Base-by-base conservation (phyloP, 116 monocot species). In the Posidonia oceanica region DNA sequence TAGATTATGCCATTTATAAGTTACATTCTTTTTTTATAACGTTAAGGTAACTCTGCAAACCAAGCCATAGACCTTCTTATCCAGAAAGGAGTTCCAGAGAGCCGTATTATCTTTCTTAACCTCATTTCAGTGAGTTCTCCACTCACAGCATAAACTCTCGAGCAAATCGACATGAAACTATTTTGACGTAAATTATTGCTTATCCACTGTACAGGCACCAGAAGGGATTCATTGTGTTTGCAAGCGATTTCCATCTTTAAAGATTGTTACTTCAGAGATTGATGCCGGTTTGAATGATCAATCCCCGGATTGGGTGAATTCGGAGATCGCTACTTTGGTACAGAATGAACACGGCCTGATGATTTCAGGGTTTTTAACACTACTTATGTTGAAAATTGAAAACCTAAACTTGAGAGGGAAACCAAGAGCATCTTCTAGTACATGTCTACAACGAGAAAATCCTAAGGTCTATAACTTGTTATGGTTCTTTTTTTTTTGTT, bases 41-140 rank as follows among this genome's bases (percentile, higher is more conserved):
- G 18, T 6, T 10, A 73, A 95, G 95, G 95, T 39, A 95, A 91
- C 64, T 95, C 91, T 4, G 95, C 86, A 23, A 91, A 84, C 73
- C 91, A 95, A 76, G 95, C 95, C 7, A 95, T 95, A 76, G 86
- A 95, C 68, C 85, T 91, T 54, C 95, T 95, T 66, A 77, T 95
- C 75, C 75, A 74, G 69, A 95, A 88, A 65, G 95, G 95, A 80
- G 95, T 95, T 72, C 95, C 95, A 5, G 95, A 95, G 72, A 75
- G 66, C 36, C 73, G 79, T 6, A 95, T 95, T 48, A 91, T 95
- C 37, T 91, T 95, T 64, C 95, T 95, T 51, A 95, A 91, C 74
- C 83, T 95, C 58, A 95, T 95, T 58, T 95, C 95, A 39, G 95
- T 95, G 58, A 86, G 84, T 52, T 62, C 54, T 37, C 17, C 14